Evolutionary conservation across 331 rosid species (phyloP).

Genomic region (Quercus tomentella): DNA sequence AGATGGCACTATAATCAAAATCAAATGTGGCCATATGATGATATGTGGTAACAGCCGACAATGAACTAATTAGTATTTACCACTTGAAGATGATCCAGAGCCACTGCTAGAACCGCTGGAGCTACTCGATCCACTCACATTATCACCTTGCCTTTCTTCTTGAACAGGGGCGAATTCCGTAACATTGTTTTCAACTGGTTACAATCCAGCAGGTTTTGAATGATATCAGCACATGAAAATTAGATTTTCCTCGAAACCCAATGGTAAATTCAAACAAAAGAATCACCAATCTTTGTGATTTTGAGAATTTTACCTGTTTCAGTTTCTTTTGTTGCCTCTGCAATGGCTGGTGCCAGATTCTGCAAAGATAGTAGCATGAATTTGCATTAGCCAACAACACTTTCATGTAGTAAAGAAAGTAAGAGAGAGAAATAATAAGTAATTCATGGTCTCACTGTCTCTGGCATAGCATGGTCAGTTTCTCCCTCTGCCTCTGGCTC

Average conservation of each 20-base stretch:
- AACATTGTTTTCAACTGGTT: conserved; percentile 49
- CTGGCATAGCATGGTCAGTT: conserved; percentile 35
- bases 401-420: background rate
- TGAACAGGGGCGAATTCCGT: conserved; percentile 44
- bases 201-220: conserved; percentile 11
- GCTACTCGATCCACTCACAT: conserved; percentile 84
- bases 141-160: conserved; percentile 52
- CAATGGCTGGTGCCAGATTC: conserved; percentile 43
- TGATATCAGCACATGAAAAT: background rate
- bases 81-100: conserved; percentile 93
- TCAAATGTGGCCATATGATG: background rate
- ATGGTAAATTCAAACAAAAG: background rate
- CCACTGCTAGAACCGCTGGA: conserved; percentile 92
- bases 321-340: conserved; percentile 43
- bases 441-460: conserved; percentile 38
- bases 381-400: background rate
- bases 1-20: background rate
- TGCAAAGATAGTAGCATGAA: conserved; percentile 14
- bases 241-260: background rate
- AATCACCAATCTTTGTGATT: background rate
- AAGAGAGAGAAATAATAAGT: background rate
- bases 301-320: conserved; percentile 47
- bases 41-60: conserved; percentile 1
- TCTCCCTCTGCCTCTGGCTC: conserved; percentile 33
- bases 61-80: conserved; percentile 33